Evolutionary conservation across 176 grass and related monocot species (phyloP), one percentile per base, ranked within the genome.

Genomic region (Dendrocalamus sinicus): DNA sequence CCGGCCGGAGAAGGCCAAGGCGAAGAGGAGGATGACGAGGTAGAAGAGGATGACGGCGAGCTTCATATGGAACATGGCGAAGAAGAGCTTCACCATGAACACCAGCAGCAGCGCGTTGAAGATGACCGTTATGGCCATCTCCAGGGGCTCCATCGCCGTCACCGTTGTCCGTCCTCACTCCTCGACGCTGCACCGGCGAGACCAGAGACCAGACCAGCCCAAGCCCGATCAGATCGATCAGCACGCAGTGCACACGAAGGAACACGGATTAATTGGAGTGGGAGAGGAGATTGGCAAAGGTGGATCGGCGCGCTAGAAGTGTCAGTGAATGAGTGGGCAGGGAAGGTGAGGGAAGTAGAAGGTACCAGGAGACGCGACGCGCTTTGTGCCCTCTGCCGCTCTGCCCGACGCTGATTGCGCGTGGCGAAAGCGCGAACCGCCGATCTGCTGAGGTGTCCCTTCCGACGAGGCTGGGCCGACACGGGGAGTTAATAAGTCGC

Each of bases 81-180:
- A 92, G 74, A 95, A 95, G 75, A 95, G 81, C 90, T 91, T 95
- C 40, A 92, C 85, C 86, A 95, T 89, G 82, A 95, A 88, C 85
- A 92, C 85, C 73, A 95, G 85, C 87, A 95, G 76, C 70, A 95
- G 88, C 52, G 88, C 93, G 58, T 95, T 64, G 65, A 89, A 92
- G 24, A 92, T 20, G 52, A 95, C 15, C 69, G 64, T 76, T 53
- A 95, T 90, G 26, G 90, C 90, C 32, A 72, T 77, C 85, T 95
- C 93, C 67, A 95, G 67, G 62, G 83, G 90, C 85, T 92, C 90
- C 81, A 83, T 92, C 70, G 16, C 17, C 48, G n/a, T 11, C 16
- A 19, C 22, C 15, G 8, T 24, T 7, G 59, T 7, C 53, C 6
- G 9, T 16, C 22, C 60, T 46, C 22, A 0, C 19, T 40, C 63